Evolutionary conservation across 75 land plant species (phyloP).

Genomic region (Pinus taeda): DNA sequence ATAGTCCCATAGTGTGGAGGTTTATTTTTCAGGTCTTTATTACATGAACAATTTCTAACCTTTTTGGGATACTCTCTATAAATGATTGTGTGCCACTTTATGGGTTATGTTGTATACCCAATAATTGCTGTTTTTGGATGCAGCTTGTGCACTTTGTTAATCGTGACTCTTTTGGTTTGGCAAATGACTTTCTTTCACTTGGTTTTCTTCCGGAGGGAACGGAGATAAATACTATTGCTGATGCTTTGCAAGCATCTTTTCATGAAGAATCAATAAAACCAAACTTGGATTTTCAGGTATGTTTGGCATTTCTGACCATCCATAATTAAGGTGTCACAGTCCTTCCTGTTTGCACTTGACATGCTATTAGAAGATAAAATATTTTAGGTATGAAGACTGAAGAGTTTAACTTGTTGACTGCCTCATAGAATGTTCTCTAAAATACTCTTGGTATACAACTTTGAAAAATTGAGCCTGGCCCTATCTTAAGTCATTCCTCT

Average conservation of each 20-base stretch:
- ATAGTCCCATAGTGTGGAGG: background rate
- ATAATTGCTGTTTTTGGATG: conserved; percentile 7
- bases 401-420: background rate
- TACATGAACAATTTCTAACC: background rate
- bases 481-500: no score
- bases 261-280: conserved; percentile 61
- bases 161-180: conserved; percentile 89
- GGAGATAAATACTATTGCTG: conserved; percentile 56
- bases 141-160: conserved; percentile 98
- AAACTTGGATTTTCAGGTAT: conserved; percentile 89
- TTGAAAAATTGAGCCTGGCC: no score
- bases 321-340: background rate
- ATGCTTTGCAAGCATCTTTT: conserved; percentile 74
- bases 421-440: no score
- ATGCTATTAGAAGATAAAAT: background rate
- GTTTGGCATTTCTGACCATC: background rate
- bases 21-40: background rate
- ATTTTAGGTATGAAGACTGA: background rate
- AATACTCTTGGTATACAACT: no score
- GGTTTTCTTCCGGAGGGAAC: conserved; percentile 90
- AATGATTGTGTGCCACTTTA: no score
- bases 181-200: conserved; percentile 87
- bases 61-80: background rate
- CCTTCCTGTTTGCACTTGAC: background rate
- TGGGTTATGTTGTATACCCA: no score